Evolutionary conservation across 2,329 filamentous ascomycete genomes (phyloP).

Genomic region (Cercospora citrullina): DNA sequence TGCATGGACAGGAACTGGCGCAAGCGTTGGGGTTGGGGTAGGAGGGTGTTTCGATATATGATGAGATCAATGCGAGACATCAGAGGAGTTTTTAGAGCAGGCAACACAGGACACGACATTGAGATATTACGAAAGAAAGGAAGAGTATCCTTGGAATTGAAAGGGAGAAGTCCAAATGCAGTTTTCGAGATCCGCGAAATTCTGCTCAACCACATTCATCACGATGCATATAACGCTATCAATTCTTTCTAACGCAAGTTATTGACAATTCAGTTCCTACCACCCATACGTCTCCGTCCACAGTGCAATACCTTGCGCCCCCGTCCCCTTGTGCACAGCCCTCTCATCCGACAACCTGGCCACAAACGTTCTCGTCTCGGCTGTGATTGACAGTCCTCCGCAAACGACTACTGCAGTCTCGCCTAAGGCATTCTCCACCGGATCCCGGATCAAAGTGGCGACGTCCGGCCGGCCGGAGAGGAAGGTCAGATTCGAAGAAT

Average conservation of each 20-base stretch:
- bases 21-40: not conserved
- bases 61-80: not conserved
- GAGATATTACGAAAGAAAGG: not conserved
- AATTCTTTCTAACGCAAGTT: not conserved
- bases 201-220: not conserved
- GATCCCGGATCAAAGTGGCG: constrained; percentile 53
- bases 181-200: too few species aligned
- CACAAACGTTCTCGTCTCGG: constrained; percentile 57
- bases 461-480: constrained; percentile 53
- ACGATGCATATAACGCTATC: not conserved
- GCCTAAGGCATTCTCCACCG: constrained; percentile 59
- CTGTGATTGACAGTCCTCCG: constrained; percentile 57
- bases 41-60: not conserved
- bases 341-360: constrained; percentile 63
- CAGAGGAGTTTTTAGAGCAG: not conserved
- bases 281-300: constrained; percentile 61
- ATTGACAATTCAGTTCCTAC: constrained; percentile 14
- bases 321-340: constrained; percentile 66
- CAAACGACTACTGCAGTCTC: constrained; percentile 65
- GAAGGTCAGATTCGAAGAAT: constrained; percentile 32
- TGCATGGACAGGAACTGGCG: not conserved
- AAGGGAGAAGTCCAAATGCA: not conserved
- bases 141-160: not conserved
- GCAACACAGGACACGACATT: not conserved
- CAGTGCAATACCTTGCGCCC: constrained; percentile 63